These are phyloP conservation scores for Apiospora hydei DNA, from an alignment of 2,329 filamentous ascomycete species.

Conservation along the genomic window DNA sequence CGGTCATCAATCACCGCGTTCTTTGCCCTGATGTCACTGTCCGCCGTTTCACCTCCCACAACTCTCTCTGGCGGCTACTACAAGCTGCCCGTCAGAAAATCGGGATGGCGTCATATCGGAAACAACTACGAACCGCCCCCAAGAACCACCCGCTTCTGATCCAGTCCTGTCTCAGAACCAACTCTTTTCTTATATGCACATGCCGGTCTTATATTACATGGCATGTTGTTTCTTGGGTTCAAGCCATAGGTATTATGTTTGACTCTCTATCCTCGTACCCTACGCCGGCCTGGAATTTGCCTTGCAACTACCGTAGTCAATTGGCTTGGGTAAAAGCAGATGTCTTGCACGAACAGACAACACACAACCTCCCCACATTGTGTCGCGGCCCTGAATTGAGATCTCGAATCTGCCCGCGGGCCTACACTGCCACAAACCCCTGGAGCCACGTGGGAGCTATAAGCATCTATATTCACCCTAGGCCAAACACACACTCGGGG, in stretches of 20 bases:
- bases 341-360: neutral
- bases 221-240: neutral
- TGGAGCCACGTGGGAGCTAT: slow-evolving; percentile 5
- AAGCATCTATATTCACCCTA: slow-evolving; percentile 1
- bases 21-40: neutral
- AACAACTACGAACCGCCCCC: neutral
- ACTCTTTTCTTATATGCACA: neutral
- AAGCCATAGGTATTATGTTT: too few species aligned
- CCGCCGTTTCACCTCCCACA: neutral
- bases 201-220: neutral
- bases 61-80: slow-evolving; percentile 1
- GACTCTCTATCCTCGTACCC: neutral
- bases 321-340: neutral
- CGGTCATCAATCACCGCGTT: neutral
- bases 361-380: slow-evolving; percentile 12
- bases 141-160: neutral
- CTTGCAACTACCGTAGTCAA: neutral
- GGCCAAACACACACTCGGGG: neutral
- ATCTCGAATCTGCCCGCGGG: slow-evolving; percentile 2
- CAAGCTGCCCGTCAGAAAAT: neutral
- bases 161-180: neutral
- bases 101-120: slow-evolving; percentile 11
- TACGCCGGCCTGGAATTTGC: neutral
- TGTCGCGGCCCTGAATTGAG: neutral
- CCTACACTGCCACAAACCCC: neutral